Percentiles rank a stretch among this genome's conserved stretches.
Evolutionary conservation across 2,329 filamentous ascomycete genomes (phyloP).

Genomic region (Colletotrichum abscissum): DNA sequence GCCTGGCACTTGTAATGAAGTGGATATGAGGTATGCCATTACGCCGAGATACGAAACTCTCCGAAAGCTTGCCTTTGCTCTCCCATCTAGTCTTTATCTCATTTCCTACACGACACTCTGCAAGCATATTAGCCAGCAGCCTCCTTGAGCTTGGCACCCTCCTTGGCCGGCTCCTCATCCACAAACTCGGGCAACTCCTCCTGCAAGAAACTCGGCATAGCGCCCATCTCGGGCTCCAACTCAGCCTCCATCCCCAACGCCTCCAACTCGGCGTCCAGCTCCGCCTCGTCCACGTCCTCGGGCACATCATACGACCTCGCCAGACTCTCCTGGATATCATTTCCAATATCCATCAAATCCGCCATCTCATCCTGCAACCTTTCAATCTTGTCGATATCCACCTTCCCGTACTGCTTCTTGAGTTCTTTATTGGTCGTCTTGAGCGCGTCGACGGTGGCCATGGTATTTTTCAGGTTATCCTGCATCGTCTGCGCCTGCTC

Average conservation of each 20-base stretch:
- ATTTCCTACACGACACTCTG: not conserved
- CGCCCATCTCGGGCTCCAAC: conserved; percentile 75
- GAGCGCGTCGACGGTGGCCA: conserved; percentile 98
- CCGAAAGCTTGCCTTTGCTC: not conserved
- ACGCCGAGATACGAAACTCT: not conserved
- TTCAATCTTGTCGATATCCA: conserved; percentile 98
- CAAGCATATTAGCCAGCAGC: conserved; percentile 66
- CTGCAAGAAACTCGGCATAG: conserved; percentile 85
- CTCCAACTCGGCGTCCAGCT: conserved; percentile 96
- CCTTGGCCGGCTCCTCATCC: conserved; percentile 84
- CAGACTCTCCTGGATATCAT: conserved; percentile 97
- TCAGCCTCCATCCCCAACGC: conserved; percentile 95
- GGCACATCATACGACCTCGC: conserved; percentile 92
- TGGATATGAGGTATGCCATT: not conserved
- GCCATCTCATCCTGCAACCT: conserved; percentile 99
- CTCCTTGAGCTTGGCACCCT: conserved; percentile 85
- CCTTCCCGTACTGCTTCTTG: conserved; percentile 94
- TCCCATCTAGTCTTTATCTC: not conserved
- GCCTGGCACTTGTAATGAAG: not conserved
- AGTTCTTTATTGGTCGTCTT: conserved; percentile 96
- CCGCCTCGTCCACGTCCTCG: conserved; percentile 96
- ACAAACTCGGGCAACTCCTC: conserved; percentile 93
- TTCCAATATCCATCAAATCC: conserved; percentile 95
- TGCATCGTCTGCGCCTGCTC: conserved; percentile 98
- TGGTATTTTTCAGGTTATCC: conserved; percentile 97